phyloP scores from a whole-genome alignment of 306 rosid species.

The Vigna reflexopilosa region DNA sequence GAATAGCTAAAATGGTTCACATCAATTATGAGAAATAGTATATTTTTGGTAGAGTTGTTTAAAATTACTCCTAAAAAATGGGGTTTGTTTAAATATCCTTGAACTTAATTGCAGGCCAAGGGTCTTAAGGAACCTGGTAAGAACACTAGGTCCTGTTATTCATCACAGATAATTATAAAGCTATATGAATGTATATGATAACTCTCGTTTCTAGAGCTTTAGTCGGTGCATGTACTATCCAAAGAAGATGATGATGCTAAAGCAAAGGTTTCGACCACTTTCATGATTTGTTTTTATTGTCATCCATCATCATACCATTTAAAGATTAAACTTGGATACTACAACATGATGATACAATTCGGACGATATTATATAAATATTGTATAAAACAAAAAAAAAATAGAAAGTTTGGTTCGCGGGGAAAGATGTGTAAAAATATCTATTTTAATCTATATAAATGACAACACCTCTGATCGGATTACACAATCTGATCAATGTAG shows the following conservation, averaged over 20 bases:
- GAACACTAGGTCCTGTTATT: constrained; percentile 90
- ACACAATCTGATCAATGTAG: too few relatives aligned
- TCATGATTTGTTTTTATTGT: constrained; percentile 48
- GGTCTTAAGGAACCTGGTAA: constrained; percentile 89
- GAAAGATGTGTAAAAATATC: not conserved
- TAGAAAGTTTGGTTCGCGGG: not conserved
- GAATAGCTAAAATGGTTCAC: too few relatives aligned
- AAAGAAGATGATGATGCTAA: constrained; percentile 54
- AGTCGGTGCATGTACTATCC: constrained; percentile 71
- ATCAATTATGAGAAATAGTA: too few relatives aligned
- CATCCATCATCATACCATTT: not conserved
- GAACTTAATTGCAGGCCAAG: constrained; percentile 61
- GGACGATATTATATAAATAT: not conserved
- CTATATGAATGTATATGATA: constrained; percentile 80
- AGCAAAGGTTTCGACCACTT: constrained; percentile 56
- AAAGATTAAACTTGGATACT: constrained; percentile 1
- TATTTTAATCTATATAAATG: not conserved
- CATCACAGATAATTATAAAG: constrained; percentile 77
- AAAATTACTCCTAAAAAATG: not conserved
- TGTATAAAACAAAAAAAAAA: constrained; percentile 8
- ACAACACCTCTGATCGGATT: not conserved
- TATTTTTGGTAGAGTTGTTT: not conserved
- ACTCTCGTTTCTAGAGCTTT: constrained; percentile 87
- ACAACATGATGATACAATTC: not conserved
- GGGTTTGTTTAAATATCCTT: not conserved